Evolutionary conservation across 73 alveolate genomes (phyloP).

Genomic region (Halteria grandinella): DNA sequence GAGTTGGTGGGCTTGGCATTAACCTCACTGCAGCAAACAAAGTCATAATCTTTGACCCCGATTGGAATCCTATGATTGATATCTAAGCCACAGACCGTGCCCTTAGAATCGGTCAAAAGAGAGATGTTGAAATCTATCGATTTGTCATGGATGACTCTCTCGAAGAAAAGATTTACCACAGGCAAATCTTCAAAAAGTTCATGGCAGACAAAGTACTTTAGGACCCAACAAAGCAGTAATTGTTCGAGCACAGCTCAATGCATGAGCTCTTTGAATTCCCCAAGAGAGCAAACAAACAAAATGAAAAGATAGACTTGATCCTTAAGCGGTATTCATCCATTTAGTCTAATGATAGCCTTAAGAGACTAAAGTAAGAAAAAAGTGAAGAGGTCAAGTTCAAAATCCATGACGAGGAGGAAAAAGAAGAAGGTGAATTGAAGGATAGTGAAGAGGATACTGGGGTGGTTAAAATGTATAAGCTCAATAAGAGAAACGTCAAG

Average conservation of each 20-base stretch:
- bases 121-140: constrained; percentile 76
- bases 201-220: constrained; percentile 75
- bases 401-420: neutral
- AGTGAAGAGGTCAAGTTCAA: neutral
- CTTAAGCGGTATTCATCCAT: no score
- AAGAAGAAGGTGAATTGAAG: neutral
- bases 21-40: constrained; percentile 80
- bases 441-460: neutral
- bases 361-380: neutral
- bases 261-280: constrained; percentile 71
- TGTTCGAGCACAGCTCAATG: constrained; percentile 68
- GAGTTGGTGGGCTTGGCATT: constrained; percentile 83
- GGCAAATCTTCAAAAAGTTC: constrained; percentile 78
- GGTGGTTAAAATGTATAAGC: constrained; percentile 1
- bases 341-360: neutral
- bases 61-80: constrained; percentile 86
- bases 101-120: constrained; percentile 72
- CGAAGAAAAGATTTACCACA: constrained; percentile 83
- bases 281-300: no score
- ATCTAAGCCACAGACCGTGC: constrained; percentile 84
- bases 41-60: constrained; percentile 81
- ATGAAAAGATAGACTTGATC: no score
- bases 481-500: constrained; percentile 5
- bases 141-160: constrained; percentile 71
- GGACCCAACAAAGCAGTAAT: constrained; percentile 72